Percentiles rank a stretch among this genome's conserved stretches.
Conservation (phyloP, 2,329 filamentous ascomycete species). For the Microsporum canis region DNA sequence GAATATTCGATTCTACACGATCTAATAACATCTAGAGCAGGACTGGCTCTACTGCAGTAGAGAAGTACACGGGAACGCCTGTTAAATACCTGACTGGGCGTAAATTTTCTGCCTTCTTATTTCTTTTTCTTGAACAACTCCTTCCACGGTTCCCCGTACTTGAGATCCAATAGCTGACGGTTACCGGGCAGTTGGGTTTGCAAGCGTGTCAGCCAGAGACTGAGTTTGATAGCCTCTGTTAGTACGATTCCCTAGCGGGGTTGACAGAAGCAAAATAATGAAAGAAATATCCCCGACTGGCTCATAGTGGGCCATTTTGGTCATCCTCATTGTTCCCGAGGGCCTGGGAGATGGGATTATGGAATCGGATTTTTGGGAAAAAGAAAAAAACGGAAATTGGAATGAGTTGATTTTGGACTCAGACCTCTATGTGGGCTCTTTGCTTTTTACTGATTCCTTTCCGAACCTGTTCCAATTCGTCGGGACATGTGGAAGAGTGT, state of each 20-base stretch:
- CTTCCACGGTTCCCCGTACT: neutral
- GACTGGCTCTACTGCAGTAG: no score
- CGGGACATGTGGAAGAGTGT: neutral
- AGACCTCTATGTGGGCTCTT: neutral
- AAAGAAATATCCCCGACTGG: neutral
- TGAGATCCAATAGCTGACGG: neutral
- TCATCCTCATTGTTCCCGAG: neutral
- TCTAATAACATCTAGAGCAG: no score
- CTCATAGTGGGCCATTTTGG: neutral
- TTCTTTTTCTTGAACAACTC: neutral
- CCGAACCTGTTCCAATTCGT: neutral
- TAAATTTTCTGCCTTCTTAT: neutral
- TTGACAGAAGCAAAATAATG: neutral
- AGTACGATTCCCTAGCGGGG: neutral
- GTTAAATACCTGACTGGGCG: neutral
- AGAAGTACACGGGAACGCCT: no score
- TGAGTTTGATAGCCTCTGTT: neutral
- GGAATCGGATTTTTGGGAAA: neutral
- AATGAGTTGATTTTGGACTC: neutral
- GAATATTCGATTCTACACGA: no score
- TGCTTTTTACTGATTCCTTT: neutral
- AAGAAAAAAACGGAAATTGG: neutral
- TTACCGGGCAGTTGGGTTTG: neutral
- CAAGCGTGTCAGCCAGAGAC: neutral
- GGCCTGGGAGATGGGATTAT: neutral